Conservation (phyloP, 2,329 filamentous ascomycete genomes). For the Reticulascus tulasneorum region DNA sequence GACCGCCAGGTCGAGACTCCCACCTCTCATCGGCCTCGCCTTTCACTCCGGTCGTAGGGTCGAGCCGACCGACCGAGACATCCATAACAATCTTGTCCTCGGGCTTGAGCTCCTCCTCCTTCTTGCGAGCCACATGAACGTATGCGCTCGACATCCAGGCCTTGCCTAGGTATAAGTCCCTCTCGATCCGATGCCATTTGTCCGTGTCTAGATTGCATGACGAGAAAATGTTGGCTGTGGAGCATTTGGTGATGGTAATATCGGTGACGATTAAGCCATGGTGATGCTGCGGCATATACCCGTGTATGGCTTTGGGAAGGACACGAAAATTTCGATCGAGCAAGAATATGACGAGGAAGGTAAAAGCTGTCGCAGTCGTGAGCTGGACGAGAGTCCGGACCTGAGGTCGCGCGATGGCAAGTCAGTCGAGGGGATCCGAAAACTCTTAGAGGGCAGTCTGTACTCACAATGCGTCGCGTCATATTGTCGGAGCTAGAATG, state of each 20-base stretch:
- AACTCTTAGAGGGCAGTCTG: no score
- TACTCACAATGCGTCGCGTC: slow-evolving; percentile 19
- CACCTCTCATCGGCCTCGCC: slow-evolving; percentile 60
- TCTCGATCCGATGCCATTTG: slow-evolving; percentile 79
- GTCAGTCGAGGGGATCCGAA: neutral
- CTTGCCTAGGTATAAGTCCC: slow-evolving; percentile 71
- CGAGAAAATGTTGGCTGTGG: slow-evolving; percentile 67
- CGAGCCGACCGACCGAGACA: slow-evolving; percentile 67
- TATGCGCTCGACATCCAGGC: slow-evolving; percentile 75
- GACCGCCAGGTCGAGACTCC: slow-evolving; percentile 71
- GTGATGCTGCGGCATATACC: slow-evolving; percentile 81
- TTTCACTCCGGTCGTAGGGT: slow-evolving; percentile 57
- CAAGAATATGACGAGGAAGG: slow-evolving; percentile 70
- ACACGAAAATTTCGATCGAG: slow-evolving; percentile 87
- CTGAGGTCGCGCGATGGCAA: slow-evolving; percentile 24
- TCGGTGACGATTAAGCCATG: slow-evolving; percentile 83
- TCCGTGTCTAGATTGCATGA: slow-evolving; percentile 70
- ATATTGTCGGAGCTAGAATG: slow-evolving; percentile 10
- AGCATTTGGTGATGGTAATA: slow-evolving; percentile 73
- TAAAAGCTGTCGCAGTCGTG: slow-evolving; percentile 58
- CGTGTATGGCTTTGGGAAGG: slow-evolving; percentile 79
- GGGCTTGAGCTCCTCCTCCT: slow-evolving; percentile 73
- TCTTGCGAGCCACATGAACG: slow-evolving; percentile 76
- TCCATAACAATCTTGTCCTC: slow-evolving; percentile 79
- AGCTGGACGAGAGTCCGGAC: slow-evolving; percentile 73